A percentile compares a stretch with the other conserved stretches of the same genome.
These are phyloP conservation scores for Avena atlantica DNA, from an alignment of 176 grass and related monocot genomes.

Conservation along the genomic window DNA sequence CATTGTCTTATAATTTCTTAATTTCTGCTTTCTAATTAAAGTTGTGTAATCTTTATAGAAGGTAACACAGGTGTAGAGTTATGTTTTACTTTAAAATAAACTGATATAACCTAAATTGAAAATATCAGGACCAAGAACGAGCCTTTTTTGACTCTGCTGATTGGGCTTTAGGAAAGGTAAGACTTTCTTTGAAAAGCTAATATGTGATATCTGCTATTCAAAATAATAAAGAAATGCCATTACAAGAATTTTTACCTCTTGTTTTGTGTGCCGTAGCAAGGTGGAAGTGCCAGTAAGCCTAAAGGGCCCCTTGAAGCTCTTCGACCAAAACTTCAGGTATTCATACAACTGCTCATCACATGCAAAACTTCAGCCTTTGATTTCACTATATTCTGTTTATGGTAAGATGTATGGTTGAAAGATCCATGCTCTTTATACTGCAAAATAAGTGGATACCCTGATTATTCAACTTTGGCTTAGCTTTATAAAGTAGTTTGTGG, in stretches of 20 bases:
- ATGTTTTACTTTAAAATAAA: constrained; percentile 13
- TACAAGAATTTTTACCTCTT: constrained; percentile 1
- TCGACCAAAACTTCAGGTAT: constrained; percentile 89
- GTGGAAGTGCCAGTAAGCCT: constrained; percentile 73
- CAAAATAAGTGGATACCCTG: neutral
- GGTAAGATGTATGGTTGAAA: neutral
- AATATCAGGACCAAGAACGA: constrained; percentile 87
- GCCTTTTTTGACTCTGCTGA: constrained; percentile 98
- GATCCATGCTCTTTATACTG: neutral
- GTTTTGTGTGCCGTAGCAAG: constrained; percentile 64
- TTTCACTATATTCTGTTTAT: neutral
- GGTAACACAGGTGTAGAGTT: neutral
- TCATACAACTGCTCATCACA: neutral
- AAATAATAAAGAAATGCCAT: neutral
- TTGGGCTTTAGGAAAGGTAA: constrained; percentile 97
- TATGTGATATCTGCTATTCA: neutral
- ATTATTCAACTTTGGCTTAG: neutral
- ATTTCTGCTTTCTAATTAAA: constrained; percentile 9
- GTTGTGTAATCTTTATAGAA: neutral
- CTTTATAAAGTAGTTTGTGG: neutral
- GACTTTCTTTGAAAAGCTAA: neutral
- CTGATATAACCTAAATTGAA: constrained; percentile 22
- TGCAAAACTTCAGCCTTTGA: neutral
- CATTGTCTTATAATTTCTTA: constrained; percentile 7
- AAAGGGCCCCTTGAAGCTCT: constrained; percentile 96